Evolutionary conservation across 192 early-diverging fungal genomes (phyloP).

Genomic region (Coemansia sp.): DNA sequence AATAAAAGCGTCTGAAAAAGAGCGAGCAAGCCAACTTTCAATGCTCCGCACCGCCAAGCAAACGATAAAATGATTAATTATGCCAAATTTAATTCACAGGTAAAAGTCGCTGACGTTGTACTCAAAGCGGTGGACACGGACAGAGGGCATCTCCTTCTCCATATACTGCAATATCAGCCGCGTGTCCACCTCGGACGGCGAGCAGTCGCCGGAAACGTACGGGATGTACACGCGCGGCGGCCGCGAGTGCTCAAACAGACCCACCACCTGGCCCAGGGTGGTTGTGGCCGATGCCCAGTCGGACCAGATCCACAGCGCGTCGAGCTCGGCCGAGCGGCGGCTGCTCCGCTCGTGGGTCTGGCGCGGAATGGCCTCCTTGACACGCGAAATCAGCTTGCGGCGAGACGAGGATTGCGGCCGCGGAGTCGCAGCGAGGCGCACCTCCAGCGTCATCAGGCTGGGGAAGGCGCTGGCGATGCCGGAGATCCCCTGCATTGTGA

Average conservation of each 20-base stretch:
- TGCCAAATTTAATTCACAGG: not conserved
- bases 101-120: constrained; percentile 43
- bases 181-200: constrained; percentile 45
- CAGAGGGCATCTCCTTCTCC: constrained; percentile 45
- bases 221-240: constrained; percentile 45
- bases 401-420: constrained; percentile 37
- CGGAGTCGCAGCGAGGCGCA: constrained; percentile 33
- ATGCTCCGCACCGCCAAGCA: too few species aligned
- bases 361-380: constrained; percentile 34
- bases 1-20: not conserved
- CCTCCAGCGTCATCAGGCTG: constrained; percentile 40
- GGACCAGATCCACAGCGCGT: constrained; percentile 46
- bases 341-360: constrained; percentile 19
- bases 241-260: constrained; percentile 34
- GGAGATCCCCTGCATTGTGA: constrained; percentile 40
- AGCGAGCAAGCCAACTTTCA: too few species aligned
- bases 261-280: constrained; percentile 41
- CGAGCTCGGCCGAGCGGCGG: constrained; percentile 38
- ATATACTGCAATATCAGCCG: constrained; percentile 48
- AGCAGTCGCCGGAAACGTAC: constrained; percentile 35
- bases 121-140: constrained; percentile 44
- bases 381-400: constrained; percentile 42
- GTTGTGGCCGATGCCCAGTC: constrained; percentile 49
- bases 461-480: constrained; percentile 42
- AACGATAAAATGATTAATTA: not conserved